Conservation (phyloP, 1,139 yeast genomes). For the Debaryomycetaceae sp. region DNA sequence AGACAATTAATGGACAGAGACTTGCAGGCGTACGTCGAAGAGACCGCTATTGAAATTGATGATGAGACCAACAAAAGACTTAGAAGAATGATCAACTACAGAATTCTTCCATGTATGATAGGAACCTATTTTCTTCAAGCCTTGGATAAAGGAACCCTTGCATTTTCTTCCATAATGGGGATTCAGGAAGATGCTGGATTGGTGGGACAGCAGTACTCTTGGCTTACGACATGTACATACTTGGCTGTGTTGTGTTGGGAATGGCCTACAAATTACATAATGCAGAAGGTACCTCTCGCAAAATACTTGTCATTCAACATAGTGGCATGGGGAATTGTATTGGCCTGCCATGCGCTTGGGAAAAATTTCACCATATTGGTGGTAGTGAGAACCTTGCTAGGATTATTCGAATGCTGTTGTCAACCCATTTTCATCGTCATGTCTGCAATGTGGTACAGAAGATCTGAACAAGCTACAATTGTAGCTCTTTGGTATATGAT, state of each 20-base stretch:
- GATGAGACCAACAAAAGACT: slow-evolving; percentile 18
- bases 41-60: slow-evolving; percentile 18
- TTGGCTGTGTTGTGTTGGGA: slow-evolving; percentile 27
- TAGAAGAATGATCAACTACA: slow-evolving; percentile 14
- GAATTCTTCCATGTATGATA: slow-evolving; percentile 12
- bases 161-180: slow-evolving; percentile 48
- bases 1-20: slow-evolving; percentile 16
- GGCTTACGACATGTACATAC: slow-evolving; percentile 59
- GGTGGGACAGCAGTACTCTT: slow-evolving; percentile 50
- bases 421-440: slow-evolving; percentile 60
- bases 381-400: slow-evolving; percentile 21
- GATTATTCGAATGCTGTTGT: slow-evolving; percentile 51
- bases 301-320: neutral
- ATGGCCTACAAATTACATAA: neutral
- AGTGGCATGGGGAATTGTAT: slow-evolving; percentile 4
- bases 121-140: slow-evolving; percentile 9
- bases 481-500: slow-evolving; percentile 16
- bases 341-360: slow-evolving; percentile 13
- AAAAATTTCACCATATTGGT: too few relatives aligned
- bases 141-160: slow-evolving; percentile 6
- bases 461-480: slow-evolving; percentile 16
- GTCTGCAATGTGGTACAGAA: slow-evolving; percentile 27
- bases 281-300: neutral
- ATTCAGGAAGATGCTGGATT: slow-evolving; percentile 44
- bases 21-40: slow-evolving; percentile 15